Evolutionary conservation across 225 moss, liverwort and hornwort species (phyloP), one percentile per base, ranked within the genome.

Genomic region (Sphagnum tenellum): DNA sequence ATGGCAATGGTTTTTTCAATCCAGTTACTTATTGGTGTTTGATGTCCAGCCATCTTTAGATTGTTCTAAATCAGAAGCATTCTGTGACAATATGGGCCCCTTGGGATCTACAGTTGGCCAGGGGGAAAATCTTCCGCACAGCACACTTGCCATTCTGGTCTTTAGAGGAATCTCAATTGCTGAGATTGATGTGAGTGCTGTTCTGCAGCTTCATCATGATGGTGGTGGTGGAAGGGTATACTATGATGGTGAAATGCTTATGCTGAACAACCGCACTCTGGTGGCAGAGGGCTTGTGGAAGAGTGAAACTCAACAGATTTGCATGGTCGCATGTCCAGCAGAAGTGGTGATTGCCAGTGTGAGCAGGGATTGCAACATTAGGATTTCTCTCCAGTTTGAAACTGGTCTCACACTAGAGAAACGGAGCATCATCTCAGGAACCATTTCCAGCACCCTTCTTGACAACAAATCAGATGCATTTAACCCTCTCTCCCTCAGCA

Each of bases 231-330:
- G 29, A 29, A 29, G 29, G 29, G 29, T 29, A 29, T 29, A 29
- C 29, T 0, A 29, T 29, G 29, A 29, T 29, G 29, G 1, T 29
- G 77, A 29, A 29, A 29, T 29, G 29, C 29, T 29, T 29, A 29
- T 29, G 12, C 55, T 77, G 62, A 72, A 84, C 49, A 80, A 75
- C 2, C 72, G 75, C 45, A 81, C 80, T 44, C 55, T 84, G 9
- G 80, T 75, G 9, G 76, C 77, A 6, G 84, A 84, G 73, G 84
- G 84, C 46, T 61, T 51, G 62, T 80, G 75, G 75, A 65, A 70
- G 3, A 77, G 64, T 48, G 55, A 59, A 50, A 69, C 77, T 12
- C 65, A 69, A 47, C 67, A 70, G 47, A 65, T 77, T 48, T 84
- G 84, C 62, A 84, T 84, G 84, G 66, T 78, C 9, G 84, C 66